phyloP scores from a whole-genome alignment of 768 basidiomycete species.

The Mrakia blollopis region DNA sequence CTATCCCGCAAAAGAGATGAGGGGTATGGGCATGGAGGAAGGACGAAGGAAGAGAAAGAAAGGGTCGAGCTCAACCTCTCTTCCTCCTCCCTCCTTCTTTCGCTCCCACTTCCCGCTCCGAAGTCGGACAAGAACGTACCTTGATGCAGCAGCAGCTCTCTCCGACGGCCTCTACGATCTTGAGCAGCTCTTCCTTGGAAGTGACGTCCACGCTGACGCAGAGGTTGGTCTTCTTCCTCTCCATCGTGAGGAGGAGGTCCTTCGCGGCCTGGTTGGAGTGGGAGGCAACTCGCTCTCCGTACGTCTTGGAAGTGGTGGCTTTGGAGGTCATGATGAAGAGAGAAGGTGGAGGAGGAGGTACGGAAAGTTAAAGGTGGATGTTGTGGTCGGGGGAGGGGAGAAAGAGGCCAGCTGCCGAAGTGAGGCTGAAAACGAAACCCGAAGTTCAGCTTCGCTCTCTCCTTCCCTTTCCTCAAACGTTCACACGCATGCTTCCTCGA shows the following conservation, averaged over 20 bases:
- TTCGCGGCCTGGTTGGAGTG: constrained; percentile 68
- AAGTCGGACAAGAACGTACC: constrained; percentile 47
- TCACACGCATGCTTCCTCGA: too few species aligned
- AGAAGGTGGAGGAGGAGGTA: not conserved
- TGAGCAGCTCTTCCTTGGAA: constrained; percentile 66
- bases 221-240: constrained; percentile 81
- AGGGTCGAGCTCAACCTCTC: not conserved
- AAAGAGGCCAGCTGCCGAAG: not conserved
- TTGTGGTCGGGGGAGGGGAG: not conserved
- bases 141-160: constrained; percentile 90
- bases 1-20: too few species aligned
- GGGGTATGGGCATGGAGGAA: too few species aligned
- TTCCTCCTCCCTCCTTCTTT: too few species aligned
- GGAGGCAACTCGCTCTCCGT: not conserved
- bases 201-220: constrained; percentile 96
- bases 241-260: constrained; percentile 72
- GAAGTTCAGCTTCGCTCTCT: too few species aligned
- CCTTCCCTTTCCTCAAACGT: too few species aligned
- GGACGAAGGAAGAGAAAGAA: not conserved
- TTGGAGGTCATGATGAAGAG: not conserved
- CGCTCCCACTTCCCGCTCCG: too few species aligned
- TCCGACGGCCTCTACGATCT: constrained; percentile 81
- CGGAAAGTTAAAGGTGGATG: not conserved
- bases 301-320: constrained; percentile 2
- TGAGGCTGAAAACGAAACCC: too few species aligned